phyloP scores from a whole-genome alignment of 495 filamentous ascomycete genomes.

The Xylona heveae region DNA sequence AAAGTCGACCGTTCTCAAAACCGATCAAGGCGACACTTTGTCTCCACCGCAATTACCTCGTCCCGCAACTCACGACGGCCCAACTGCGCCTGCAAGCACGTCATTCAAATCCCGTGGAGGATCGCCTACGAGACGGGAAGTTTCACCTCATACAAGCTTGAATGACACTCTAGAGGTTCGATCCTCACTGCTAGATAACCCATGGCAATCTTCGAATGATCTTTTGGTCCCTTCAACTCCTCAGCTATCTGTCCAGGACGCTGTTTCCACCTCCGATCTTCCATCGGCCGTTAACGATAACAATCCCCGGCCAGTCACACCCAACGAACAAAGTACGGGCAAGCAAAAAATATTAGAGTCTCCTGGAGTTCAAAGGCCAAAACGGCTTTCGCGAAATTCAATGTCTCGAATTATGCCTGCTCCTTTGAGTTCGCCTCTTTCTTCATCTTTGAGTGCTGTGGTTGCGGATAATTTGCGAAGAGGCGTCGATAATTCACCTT shows the following conservation, averaged over 20 bases:
- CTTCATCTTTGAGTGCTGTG: slow-evolving; percentile 32
- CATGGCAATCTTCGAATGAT: slow-evolving; percentile 1
- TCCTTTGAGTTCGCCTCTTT: slow-evolving; percentile 27
- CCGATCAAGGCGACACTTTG: not conserved
- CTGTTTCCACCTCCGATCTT: not conserved
- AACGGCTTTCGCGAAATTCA: slow-evolving; percentile 7
- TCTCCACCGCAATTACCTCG: not conserved
- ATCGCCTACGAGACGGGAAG: not conserved
- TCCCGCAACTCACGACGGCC: not conserved
- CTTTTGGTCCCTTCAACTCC: not conserved
- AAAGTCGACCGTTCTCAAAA: slow-evolving; percentile 4
- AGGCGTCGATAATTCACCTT: slow-evolving; percentile 15
- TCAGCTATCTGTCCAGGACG: not conserved
- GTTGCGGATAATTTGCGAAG: slow-evolving; percentile 40
- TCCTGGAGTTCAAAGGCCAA: slow-evolving; percentile 7
- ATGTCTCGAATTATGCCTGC: slow-evolving; percentile 16
- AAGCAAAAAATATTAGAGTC: not conserved
- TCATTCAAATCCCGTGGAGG: not conserved
- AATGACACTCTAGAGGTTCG: not conserved
- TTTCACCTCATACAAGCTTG: not conserved
- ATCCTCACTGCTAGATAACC: slow-evolving; percentile 2
- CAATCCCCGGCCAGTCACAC: not conserved
- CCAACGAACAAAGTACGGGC: not conserved
- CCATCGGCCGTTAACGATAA: not conserved
- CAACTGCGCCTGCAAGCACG: not conserved